Evolutionary conservation across 768 basidiomycete genomes (phyloP), one percentile per base, ranked within the genome.

Genomic region (Serpula lacrymans): DNA sequence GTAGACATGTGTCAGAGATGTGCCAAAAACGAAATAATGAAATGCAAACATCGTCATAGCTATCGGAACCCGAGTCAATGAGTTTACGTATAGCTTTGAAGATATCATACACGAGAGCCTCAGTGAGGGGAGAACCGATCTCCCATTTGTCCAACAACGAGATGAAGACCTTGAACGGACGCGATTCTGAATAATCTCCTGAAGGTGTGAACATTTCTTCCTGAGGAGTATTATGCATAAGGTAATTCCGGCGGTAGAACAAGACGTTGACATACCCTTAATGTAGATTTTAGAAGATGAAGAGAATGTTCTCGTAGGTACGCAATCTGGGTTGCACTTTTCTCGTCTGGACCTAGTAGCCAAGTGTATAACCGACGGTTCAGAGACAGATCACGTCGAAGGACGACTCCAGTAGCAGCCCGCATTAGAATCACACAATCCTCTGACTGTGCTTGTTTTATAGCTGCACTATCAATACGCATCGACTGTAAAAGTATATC

Each of bases 101-200:
- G 0, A 88, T 74, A 50, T 95, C 88, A 50, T 87, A 79, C 9
- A 88, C 78, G 37, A 97, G 65, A 5, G 69, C 71, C 28, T 91
- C 84, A 0, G 92, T 92, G 20, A 99, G 61, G 0, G 76, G 71
- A 6, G 76, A 78, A 4, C 95, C 95, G 32, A 98, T 84, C 59
- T 98, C 96, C 88, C 91, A 97, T 60, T 96, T 96, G 62, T 99
- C 96, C 49, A 97, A 68, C 13, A 98, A 62, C 1, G 92, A 94
- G 17, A 98, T 84, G 60, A 96, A 94, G 24, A 98, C 87, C 63
- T 94, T 95, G 76, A 93, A 98, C 0, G 96, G 91, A 18, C 89
- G 70, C 3, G 87, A 85, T 46, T 84, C 82, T 1, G 84, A 70
- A 49, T 90, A 91, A 42, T 82, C 80, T 36, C 75, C 72, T 2